These are phyloP conservation scores for Zymoseptoria passerinii DNA, from an alignment of 2,329 filamentous ascomycete genomes.

Conservation along the genomic window DNA sequence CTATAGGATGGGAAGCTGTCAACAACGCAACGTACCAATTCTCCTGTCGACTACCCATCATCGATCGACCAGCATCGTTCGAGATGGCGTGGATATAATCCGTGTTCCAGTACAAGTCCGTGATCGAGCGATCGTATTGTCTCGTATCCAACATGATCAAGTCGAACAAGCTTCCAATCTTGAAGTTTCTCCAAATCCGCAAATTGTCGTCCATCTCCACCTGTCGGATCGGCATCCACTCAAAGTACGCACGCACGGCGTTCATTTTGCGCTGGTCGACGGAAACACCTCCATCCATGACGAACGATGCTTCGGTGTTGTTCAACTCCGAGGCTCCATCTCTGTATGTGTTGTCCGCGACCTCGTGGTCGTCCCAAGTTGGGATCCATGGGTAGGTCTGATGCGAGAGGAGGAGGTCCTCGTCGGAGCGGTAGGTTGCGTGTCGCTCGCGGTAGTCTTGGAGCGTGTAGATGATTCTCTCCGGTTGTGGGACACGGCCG, in stretches of 20 bases:
- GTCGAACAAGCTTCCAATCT: constrained; percentile 57
- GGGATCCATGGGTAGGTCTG: constrained; percentile 54
- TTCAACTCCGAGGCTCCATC: constrained; percentile 54
- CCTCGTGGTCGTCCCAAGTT: constrained; percentile 49
- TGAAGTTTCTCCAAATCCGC: constrained; percentile 59
- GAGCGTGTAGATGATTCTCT: constrained; percentile 44
- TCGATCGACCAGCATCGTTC: constrained; percentile 56
- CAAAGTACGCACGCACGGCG: constrained; percentile 61
- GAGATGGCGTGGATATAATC: constrained; percentile 44
- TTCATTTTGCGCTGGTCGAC: constrained; percentile 69
- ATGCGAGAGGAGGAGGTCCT: constrained; percentile 50
- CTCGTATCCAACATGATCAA: constrained; percentile 62
- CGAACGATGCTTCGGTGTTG: constrained; percentile 60
- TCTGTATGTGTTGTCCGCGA: constrained; percentile 57
- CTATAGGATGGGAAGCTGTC: neutral
- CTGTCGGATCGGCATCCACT: constrained; percentile 50
- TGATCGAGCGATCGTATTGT: constrained; percentile 60
- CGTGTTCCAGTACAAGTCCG: constrained; percentile 39
- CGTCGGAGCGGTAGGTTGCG: constrained; percentile 54
- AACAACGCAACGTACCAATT: constrained; percentile 45
- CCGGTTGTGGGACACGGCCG: constrained; percentile 46
- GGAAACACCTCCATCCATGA: constrained; percentile 48
- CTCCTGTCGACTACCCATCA: constrained; percentile 68
- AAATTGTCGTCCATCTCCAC: constrained; percentile 62
- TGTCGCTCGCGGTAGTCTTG: constrained; percentile 53